Conservation (phyloP, 2,329 filamentous ascomycete species). For the Ascochyta pisi region DNA sequence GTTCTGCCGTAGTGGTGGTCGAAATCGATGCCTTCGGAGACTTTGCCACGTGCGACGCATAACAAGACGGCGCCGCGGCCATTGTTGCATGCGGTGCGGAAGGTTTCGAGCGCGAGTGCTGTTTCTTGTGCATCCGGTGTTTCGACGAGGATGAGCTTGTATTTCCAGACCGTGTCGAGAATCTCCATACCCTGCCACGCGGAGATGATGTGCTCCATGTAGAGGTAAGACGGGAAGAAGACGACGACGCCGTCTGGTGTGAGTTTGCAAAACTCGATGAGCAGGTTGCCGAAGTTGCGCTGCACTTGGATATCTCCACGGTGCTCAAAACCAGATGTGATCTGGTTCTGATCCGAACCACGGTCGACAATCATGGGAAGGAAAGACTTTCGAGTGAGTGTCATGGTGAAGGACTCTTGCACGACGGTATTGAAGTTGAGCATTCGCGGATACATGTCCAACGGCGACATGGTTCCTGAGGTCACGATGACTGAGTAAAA, state of each 20-base stretch:
- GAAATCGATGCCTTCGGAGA: slow-evolving; percentile 98
- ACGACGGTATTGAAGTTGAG: slow-evolving; percentile 90
- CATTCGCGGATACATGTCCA: slow-evolving; percentile 99
- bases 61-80: slow-evolving; percentile 91
- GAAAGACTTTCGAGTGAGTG: slow-evolving; percentile 91
- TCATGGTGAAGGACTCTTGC: slow-evolving; percentile 98
- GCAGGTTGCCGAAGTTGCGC: slow-evolving; percentile 89
- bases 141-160: slow-evolving; percentile 97
- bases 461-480: slow-evolving; percentile 91
- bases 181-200: slow-evolving; percentile 99
- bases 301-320: slow-evolving; percentile 97
- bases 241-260: slow-evolving; percentile 98
- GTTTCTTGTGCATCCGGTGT: slow-evolving; percentile 98
- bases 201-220: slow-evolving; percentile 99
- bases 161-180: slow-evolving; percentile 97
- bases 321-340: slow-evolving; percentile 93
- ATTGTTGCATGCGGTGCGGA: slow-evolving; percentile 96
- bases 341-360: slow-evolving; percentile 89
- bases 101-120: slow-evolving; percentile 92
- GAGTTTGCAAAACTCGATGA: slow-evolving; percentile 94
- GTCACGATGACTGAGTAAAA: slow-evolving; percentile 99
- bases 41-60: slow-evolving; percentile 95
- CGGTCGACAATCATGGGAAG: slow-evolving; percentile 96
- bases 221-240: slow-evolving; percentile 97
- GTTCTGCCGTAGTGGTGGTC: slow-evolving; percentile 98